Evolutionary conservation across 139 green algal genomes (phyloP).

Genomic region (Spirogloea muscicola): DNA sequence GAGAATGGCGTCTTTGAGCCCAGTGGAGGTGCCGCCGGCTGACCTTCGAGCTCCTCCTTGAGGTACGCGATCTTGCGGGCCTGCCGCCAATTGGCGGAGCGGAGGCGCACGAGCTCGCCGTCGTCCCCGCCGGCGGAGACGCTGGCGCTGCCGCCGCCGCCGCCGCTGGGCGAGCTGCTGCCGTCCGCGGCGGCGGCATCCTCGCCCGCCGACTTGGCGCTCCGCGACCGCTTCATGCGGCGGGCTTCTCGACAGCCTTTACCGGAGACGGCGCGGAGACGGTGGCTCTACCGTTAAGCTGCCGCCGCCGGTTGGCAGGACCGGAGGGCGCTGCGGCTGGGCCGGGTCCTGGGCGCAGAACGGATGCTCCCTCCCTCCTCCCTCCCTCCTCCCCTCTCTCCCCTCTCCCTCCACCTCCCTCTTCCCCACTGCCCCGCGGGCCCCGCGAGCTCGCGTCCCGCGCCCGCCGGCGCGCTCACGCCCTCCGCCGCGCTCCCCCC

Average conservation of each 20-base stretch:
- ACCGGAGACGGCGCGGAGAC: not conserved
- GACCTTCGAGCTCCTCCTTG: conserved; percentile 19
- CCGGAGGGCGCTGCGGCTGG: not conserved
- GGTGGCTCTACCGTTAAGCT: not conserved
- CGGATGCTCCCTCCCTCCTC: not conserved
- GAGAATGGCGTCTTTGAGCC: too few species aligned
- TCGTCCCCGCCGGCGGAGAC: not conserved
- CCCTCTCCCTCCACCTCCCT: not conserved
- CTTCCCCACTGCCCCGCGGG: not conserved
- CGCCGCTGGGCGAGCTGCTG: not conserved
- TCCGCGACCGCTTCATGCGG: not conserved
- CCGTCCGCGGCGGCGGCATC: not conserved
- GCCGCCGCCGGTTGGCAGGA: not conserved
- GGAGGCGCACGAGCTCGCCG: conserved; percentile 1
- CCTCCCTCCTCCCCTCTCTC: not conserved
- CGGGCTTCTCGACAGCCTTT: not conserved
- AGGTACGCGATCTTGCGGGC: conserved; percentile 7
- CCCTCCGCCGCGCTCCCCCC: not conserved
- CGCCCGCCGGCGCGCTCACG: not conserved
- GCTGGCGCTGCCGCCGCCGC: not conserved
- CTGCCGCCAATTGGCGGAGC: not conserved
- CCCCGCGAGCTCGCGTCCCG: not conserved
- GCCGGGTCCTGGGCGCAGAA: too few species aligned
- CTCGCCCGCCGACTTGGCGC: not conserved
- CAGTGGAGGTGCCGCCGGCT: not conserved